Conservation (phyloP, 2,329 filamentous ascomycete species). For the Verticillium klebahnii region DNA sequence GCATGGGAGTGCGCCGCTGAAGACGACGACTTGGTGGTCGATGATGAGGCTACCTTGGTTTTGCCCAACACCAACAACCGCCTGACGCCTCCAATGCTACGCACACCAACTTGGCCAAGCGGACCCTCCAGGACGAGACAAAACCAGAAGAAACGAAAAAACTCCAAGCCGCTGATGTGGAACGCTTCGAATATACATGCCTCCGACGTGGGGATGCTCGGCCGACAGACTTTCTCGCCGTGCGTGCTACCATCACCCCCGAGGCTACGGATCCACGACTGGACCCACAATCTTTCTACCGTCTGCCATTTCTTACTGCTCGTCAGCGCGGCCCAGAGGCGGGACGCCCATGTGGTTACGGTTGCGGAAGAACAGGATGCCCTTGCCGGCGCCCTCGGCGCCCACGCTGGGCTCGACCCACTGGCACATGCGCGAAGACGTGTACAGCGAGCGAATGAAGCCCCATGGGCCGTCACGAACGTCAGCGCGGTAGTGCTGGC, state of each 20-base stretch:
- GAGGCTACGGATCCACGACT: background rate
- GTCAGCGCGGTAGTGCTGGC: conserved; percentile 86
- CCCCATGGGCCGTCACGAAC: conserved; percentile 70
- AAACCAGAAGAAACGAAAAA: background rate
- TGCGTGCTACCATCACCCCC: background rate
- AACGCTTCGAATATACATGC: background rate
- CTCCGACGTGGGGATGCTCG: background rate
- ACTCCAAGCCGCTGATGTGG: background rate
- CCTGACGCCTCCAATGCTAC: background rate
- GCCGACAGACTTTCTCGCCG: too few species aligned
- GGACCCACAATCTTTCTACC: background rate
- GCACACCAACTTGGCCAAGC: background rate
- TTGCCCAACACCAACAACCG: too few species aligned
- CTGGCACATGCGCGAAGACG: conserved; percentile 80
- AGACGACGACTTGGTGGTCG: too few species aligned
- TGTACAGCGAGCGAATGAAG: conserved; percentile 82
- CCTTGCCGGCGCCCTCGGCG: conserved; percentile 74
- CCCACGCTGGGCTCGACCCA: conserved; percentile 93
- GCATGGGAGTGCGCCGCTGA: background rate
- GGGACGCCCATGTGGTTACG: conserved; percentile 70
- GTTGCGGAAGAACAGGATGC: conserved; percentile 94
- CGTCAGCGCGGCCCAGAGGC: background rate
- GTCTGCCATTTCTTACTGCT: background rate
- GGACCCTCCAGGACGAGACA: background rate
- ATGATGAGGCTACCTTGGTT: too few species aligned